Conservation (phyloP, 345 rosid species). For the Noccaea caerulescens region DNA sequence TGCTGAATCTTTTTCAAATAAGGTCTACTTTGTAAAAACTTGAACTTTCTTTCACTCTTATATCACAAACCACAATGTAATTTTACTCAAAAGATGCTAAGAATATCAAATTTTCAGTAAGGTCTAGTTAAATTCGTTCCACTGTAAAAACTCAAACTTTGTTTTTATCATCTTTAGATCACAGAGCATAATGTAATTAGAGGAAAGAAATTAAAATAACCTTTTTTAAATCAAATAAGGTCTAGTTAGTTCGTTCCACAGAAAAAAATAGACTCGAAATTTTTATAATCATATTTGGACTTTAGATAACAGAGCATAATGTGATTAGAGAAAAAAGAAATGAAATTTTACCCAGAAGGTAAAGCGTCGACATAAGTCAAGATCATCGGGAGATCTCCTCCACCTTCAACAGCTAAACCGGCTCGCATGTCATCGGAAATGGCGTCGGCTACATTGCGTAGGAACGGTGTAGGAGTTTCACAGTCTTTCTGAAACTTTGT, state of each 20-base stretch:
- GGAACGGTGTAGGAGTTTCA: constrained; percentile 63
- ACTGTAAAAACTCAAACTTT: neutral
- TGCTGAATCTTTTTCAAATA: neutral
- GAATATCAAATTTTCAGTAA: too few relatives aligned
- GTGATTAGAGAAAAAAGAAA: neutral
- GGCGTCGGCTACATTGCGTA: constrained; percentile 71
- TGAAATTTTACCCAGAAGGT: constrained; percentile 66
- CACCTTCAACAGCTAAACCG: constrained; percentile 73
- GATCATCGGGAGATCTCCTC: constrained; percentile 80
- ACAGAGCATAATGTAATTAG: constrained; percentile 1
- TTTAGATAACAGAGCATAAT: constrained; percentile 1
- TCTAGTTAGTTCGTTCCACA: too few relatives aligned
- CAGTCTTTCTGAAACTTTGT: constrained; percentile 67
- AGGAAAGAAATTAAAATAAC: too few relatives aligned
- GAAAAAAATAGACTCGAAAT: neutral
- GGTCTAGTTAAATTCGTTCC: neutral
- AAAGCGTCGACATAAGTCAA: constrained; percentile 73
- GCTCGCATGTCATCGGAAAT: constrained; percentile 72
- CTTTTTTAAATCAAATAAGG: too few relatives aligned
- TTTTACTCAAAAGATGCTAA: neutral
- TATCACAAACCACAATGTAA: neutral
- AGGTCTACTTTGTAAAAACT: neutral
- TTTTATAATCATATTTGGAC: neutral
- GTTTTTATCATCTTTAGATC: neutral
- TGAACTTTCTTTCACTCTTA: neutral